These are phyloP conservation scores for Crithidia bombi DNA, from an alignment of 208 protist genomes.

Conservation along the genomic window DNA sequence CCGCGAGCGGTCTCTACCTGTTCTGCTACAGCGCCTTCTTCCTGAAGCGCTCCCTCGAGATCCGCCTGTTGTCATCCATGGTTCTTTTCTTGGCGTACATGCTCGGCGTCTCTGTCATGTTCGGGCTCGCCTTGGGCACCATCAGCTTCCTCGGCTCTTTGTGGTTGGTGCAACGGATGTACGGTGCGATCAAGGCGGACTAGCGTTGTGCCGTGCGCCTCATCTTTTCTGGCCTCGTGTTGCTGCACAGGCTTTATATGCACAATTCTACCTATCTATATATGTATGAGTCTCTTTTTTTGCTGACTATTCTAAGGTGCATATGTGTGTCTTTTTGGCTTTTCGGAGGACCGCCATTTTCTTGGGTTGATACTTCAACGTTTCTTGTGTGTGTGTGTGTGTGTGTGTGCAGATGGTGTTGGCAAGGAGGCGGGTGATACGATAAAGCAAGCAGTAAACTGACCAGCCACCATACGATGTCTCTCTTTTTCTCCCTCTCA, in stretches of 20 bases:
- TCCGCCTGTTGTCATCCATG: slow-evolving; percentile 59
- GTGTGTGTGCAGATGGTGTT: too few relatives aligned
- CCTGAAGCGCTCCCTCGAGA: slow-evolving; percentile 75
- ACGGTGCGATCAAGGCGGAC: slow-evolving; percentile 67
- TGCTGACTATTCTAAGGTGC: neutral
- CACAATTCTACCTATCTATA: too few relatives aligned
- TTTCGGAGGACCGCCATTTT: too few relatives aligned
- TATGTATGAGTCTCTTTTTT: slow-evolving; percentile 1
- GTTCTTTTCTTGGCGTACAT: slow-evolving; percentile 85
- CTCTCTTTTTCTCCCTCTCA: too few relatives aligned
- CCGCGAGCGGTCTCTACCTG: slow-evolving; percentile 84
- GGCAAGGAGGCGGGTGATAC: too few relatives aligned
- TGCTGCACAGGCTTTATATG: slow-evolving; percentile 8
- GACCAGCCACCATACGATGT: too few relatives aligned
- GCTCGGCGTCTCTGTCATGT: slow-evolving; percentile 57
- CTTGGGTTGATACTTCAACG: too few relatives aligned
- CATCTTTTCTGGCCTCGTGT: neutral
- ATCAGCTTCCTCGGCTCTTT: slow-evolving; percentile 77
- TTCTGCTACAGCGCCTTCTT: slow-evolving; percentile 95
- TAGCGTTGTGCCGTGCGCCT: slow-evolving; percentile 5
- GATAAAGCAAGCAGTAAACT: too few relatives aligned
- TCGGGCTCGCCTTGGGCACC: slow-evolving; percentile 68
- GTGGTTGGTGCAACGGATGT: slow-evolving; percentile 79
- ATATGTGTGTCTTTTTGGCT: neutral
- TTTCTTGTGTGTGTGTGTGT: too few relatives aligned